Base-by-base conservation (phyloP, 2,329 filamentous ascomycete species). In the Exophiala dermatitidis region DNA sequence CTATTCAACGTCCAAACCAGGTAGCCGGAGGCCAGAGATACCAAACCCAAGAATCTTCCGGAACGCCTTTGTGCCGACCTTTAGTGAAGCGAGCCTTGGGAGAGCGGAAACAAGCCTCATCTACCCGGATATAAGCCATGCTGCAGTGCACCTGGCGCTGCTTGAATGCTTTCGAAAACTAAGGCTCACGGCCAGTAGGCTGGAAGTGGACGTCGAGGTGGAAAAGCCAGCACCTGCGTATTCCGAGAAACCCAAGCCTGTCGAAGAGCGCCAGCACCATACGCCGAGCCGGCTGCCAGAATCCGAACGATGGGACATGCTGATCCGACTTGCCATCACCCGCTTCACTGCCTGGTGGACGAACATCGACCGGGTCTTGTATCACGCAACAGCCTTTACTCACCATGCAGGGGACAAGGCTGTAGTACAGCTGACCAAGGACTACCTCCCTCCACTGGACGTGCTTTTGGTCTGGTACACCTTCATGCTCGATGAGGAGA, bases 401-500 rank as follows among this genome's bases (percentile, higher is more conserved):
- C 46, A 52, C 43, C 50, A 53, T 7, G 53, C 43, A 12, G 19
- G 19, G 19, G 19, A 19, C 19, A 19, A 19, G 19, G 1, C 19
- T 19, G 19, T 19, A 19, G 19, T 19, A 19, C 19, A 19, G 19
- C 12, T 60, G 29, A 53, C 48, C 7, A 37, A 38, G 30, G 46
- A 60, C 42, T 60, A 60, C 43, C 48, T 60, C 3, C 58, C 58
- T 8, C 58, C 58, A 8, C 48, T 60, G 19, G 58, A 60, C 40
- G 58, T 60, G 4, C 56, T 60, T n/a, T 43, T 60, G 19, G 48
- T 60, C 38, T 60, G 58, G 58, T 60, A 60, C 45, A 45, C 56
- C 29, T 53, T 46, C 53, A 60, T 60, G 56, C 53, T 50, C 26
- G 30, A 57, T 26, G 33, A 34, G 6, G 40, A 44, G 5, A 34